Conservation (phyloP, 2,329 filamentous ascomycete species). For the Cadophora luteo-olivacea region DNA sequence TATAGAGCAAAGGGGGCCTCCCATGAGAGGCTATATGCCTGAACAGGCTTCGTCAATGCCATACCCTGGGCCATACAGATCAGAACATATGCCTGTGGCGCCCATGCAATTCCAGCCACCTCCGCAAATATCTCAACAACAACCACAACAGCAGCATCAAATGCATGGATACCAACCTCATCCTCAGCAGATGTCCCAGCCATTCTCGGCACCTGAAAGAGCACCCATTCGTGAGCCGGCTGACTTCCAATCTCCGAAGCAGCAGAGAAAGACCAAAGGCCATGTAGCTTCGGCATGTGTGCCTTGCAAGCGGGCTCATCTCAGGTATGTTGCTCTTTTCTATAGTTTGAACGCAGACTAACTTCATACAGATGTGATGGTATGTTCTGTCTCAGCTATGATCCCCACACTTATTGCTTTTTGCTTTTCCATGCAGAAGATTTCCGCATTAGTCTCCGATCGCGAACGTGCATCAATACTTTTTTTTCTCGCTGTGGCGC, state of each 20-base stretch:
- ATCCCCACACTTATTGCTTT: constrained; percentile 25
- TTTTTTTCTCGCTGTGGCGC: constrained; percentile 23
- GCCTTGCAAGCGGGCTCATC: constrained; percentile 84
- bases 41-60: constrained; percentile 42
- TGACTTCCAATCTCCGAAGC: constrained; percentile 61
- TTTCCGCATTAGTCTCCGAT: constrained; percentile 23
- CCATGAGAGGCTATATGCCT: constrained; percentile 48
- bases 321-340: constrained; percentile 55
- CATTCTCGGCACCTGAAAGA: constrained; percentile 40
- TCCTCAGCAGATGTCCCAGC: constrained; percentile 33
- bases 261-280: constrained; percentile 74
- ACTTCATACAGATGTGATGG: constrained; percentile 62
- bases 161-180: constrained; percentile 34
- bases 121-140: constrained; percentile 26
- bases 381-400: constrained; percentile 54
- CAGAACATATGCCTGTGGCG: constrained; percentile 36
- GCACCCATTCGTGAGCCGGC: constrained; percentile 52
- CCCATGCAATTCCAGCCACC: constrained; percentile 35
- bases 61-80: constrained; percentile 37
- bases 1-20: constrained; percentile 35
- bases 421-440: constrained; percentile 26
- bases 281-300: constrained; percentile 87
- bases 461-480: constrained; percentile 13
- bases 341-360: constrained; percentile 39
- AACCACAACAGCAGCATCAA: constrained; percentile 36